phyloP scores from a whole-genome alignment of 1,139 yeast species.

The Blastobotrys buckinghamii region DNA sequence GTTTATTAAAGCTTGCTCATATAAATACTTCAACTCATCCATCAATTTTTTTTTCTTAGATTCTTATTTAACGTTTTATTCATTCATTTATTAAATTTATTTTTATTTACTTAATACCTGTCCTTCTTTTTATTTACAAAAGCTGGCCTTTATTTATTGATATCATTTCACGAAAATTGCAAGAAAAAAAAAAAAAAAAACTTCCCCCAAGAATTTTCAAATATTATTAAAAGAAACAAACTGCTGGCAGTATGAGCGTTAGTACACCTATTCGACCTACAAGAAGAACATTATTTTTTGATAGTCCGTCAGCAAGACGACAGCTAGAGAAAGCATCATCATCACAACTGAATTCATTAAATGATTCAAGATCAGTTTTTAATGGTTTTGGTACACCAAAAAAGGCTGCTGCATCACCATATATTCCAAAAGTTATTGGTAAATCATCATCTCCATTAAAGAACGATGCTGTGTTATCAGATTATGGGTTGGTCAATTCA shows the following conservation, averaged over 20 bases:
- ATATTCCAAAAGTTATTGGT: constrained; percentile 19
- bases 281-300: constrained; percentile 23
- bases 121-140: constrained; percentile 9
- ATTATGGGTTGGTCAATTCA: constrained; percentile 25
- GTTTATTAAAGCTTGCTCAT: neutral
- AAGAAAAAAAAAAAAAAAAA: neutral
- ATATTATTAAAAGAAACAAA: neutral
- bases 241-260: constrained; percentile 18
- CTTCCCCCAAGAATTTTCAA: neutral
- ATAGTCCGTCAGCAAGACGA: constrained; percentile 21
- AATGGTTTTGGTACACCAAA: constrained; percentile 9
- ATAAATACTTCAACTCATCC: neutral
- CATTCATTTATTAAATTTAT: neutral
- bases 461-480: constrained; percentile 38
- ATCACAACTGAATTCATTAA: constrained; percentile 12
- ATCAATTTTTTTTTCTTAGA: neutral
- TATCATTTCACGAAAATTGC: no score
- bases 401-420: constrained; percentile 19
- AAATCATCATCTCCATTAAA: constrained; percentile 39
- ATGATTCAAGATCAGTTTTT: constrained; percentile 9
- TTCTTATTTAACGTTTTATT: neutral
- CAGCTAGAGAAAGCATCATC: constrained; percentile 18
- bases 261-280: constrained; percentile 26
- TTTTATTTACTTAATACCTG: neutral
- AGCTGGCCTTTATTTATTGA: constrained; percentile 23